Evolutionary conservation across 2,329 filamentous ascomycete species (phyloP), one percentile per base, ranked within the genome.

Genomic region (Pyricularia grisea): DNA sequence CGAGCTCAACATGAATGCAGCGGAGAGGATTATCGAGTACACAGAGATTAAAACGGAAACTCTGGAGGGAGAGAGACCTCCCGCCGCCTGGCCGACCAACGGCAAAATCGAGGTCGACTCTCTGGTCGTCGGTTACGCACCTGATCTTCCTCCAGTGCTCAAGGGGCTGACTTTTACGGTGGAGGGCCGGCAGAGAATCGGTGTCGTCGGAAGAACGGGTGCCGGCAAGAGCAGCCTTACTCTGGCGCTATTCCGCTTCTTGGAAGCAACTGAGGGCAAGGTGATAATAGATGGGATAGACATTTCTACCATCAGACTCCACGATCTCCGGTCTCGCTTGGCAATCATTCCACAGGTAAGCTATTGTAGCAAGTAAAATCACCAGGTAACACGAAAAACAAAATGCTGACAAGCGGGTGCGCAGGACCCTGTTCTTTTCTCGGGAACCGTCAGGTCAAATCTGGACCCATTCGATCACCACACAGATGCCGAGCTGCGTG

Each of bases 371-470:
- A n/a, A 5, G n/a, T n/a, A 10, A 28, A 20, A 28, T 23, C n/a
- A 28, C 25, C 17, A 30, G 14, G 14, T 17, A 63, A 23, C 27
- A 28, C 11, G n/a, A 5, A n/a, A 10, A n/a, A 17, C 31, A 20
- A 50, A 31, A 11, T 60, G 6, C 25, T 66, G 25, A 63, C 60
- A 28, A 17, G 2, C 23, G 7, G 25, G 25, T 63, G 7, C 4
- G 4, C 60, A 93, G 79, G 92, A 94, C 72, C 92, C 92, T 0
- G 91, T 94, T 0, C 83, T 95, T 7, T 94, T 95, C 79, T 92
- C 89, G 0, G 92, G 92, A 27, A 93, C 91, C 0, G 81, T 95
- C 25, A 85, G 92, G 61, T 88, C 84, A 63, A 94, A 94, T 74
- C 83, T 95, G 4, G 92, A 95, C 74, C 89, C 92, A 0, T 93